Base-by-base conservation (phyloP, 78 protist species). In the Paratrimastix pyriformis region DNA sequence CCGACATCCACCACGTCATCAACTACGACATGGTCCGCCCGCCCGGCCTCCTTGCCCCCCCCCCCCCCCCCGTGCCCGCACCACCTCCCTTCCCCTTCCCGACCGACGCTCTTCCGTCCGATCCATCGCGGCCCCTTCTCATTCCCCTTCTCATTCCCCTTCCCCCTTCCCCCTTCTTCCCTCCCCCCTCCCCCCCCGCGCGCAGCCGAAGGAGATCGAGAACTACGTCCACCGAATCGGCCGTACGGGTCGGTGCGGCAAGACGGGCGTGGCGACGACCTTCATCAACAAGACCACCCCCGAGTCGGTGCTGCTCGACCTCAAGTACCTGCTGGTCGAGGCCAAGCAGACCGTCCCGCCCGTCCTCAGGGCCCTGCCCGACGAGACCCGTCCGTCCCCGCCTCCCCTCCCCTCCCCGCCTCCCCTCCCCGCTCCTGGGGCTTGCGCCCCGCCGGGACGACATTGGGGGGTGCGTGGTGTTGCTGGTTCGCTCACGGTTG, bases 201-300 rank as follows among this genome's bases (percentile, higher is more conserved):
- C 21, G 18, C 57, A 52, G 57, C 97, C 97, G 24, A 75, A 81
- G 39, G 96, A 93, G 55, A 93, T 91, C 55, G 98, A 94, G 75
- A 79, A 88, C 54, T 93, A 93, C 75, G 91, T 86, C 60, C 91
- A 89, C 45, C 72, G 98, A 26, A 90, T 92, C 43, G 98, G 98
- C 24, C 66, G 98, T 7, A 94, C 98, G 4, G 98, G 97, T 13
- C 85, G 99, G 6, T 69, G 88, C 71, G 95, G 94, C 35, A 89
- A 90, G 79, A 91, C 84, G 2, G 99, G 99, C 30, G 85, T 87
- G 6, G 94, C 94, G 39, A 87, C 94, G 0, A 80, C 93, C 1
- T 81, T 87, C 71, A 72, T 87, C 73, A 82, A 82, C 74, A 48
- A 79, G 45, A 3, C 1, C 26, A 7, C 9, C n/a, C 37, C 85